Base-by-base conservation (phyloP, 257 asterid genomes). In the Penstemon barbatus region DNA sequence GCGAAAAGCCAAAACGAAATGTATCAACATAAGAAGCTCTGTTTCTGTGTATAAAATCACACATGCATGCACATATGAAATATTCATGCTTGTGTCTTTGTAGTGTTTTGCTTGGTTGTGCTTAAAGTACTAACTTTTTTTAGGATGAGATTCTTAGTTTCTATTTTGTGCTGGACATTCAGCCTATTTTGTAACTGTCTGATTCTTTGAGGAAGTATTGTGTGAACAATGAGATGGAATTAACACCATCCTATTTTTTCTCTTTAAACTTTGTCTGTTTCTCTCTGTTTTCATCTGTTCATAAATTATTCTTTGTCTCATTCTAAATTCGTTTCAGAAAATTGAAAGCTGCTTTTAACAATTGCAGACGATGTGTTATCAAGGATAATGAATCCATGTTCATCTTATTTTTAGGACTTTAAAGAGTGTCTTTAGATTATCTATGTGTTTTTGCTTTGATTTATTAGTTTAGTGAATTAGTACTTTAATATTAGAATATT, bases 141-240 rank as follows among this genome's bases (percentile, higher is more conserved):
- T 58, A 7, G 33, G 43, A 39, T 18, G 9, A 42, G 33, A 67
- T 59, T 59, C 37, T 37, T 49, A 25, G 8, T 55, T 55, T 3
- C 40, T 37, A 38, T 55, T 43, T 43, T 57, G n/a, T 6, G 19
- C 5, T 44, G 41, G 33, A 25, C 2, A 25, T 25, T 45, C 49
- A 51, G 38, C 8, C 12, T 44, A 12, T 37, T 40, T 33, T 7
- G 65, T n/a, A 7, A 45, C 13, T n/a, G 38, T 65, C 12, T 43
- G 19, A 40, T 72, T 46, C 36, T 13, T 19, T 40, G 57, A 19
- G 62, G 66, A 71, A 12, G 5, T 65, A 42, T 39, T 18, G 55
- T 66, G 41, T 65, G 41, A 71, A 61, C 11, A 12, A 71, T 44
- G 65, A 54, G 56, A 61, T 61, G 25, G 33, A 37, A 55, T 54